These are phyloP conservation scores for Trametes gibbosa DNA, from an alignment of 768 basidiomycete species.

Conservation along the genomic window DNA sequence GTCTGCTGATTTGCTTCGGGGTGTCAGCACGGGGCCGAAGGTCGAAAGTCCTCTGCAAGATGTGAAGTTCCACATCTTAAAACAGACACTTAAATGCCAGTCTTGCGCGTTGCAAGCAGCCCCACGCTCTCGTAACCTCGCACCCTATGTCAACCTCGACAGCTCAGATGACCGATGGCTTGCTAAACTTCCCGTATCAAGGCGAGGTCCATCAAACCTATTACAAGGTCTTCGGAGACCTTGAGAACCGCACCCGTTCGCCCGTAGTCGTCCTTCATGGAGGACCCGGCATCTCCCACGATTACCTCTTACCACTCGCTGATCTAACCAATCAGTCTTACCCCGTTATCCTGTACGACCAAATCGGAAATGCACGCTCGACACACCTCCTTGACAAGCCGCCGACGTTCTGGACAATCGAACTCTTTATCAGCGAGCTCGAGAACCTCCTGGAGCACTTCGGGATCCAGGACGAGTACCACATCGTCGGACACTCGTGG, in stretches of 20 bases:
- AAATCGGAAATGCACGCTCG: constrained; percentile 46
- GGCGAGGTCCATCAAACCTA: constrained; percentile 38
- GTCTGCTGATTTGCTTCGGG: too few species aligned
- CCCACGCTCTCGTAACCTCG: too few species aligned
- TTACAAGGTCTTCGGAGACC: constrained; percentile 42
- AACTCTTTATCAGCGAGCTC: constrained; percentile 55
- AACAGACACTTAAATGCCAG: too few species aligned
- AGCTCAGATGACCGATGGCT: constrained; percentile 16
- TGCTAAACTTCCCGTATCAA: constrained; percentile 22
- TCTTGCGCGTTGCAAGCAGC: too few species aligned
- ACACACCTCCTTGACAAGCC: constrained; percentile 40
- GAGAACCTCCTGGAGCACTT: constrained; percentile 45
- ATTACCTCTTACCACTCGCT: constrained; percentile 40
- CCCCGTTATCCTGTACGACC: constrained; percentile 51
- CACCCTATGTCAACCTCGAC: neutral
- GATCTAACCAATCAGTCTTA: constrained; percentile 35
- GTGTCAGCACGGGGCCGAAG: too few species aligned
- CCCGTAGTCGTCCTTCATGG: constrained; percentile 48
- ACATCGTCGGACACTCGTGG: constrained; percentile 57
- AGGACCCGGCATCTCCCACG: constrained; percentile 43
- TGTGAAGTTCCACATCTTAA: too few species aligned
- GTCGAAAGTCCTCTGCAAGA: too few species aligned
- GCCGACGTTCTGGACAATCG: constrained; percentile 41
- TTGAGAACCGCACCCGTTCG: constrained; percentile 31
- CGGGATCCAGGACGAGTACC: constrained; percentile 37